Percentiles rank a stretch among this genome's conserved stretches.
Conservation (phyloP, 495 filamentous ascomycete genomes). For the Neurospora intermedia region DNA sequence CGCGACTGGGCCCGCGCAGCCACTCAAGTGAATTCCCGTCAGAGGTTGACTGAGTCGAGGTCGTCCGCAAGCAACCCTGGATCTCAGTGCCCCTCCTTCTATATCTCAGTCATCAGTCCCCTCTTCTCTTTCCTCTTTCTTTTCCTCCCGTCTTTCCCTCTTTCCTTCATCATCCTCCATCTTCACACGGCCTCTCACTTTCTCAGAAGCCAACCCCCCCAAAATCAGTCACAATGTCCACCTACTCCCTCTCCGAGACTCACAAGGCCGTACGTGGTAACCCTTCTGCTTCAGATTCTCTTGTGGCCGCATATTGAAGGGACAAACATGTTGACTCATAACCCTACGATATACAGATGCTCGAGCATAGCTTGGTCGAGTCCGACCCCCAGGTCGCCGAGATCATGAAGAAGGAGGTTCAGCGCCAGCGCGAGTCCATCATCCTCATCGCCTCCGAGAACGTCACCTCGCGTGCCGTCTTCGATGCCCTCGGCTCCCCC, state of each 20-base stretch:
- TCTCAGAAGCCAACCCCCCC: not conserved
- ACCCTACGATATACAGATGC: slow-evolving; percentile 48
- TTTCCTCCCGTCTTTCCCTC: not conserved
- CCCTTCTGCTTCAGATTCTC: not conserved
- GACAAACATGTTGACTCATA: slow-evolving; percentile 38
- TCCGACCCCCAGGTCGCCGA: slow-evolving; percentile 83
- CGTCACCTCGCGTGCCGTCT: slow-evolving; percentile 80
- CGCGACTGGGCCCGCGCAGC: not conserved
- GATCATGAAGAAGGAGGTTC: slow-evolving; percentile 93
- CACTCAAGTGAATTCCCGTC: not conserved
- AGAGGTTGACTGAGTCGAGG: not conserved
- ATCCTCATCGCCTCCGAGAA: slow-evolving; percentile 95
- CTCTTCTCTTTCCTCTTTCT: slow-evolving; percentile 7
- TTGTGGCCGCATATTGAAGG: not conserved
- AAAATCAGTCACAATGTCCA: slow-evolving; percentile 27
- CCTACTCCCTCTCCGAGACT: slow-evolving; percentile 79
- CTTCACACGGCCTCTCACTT: not conserved
- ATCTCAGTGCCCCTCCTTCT: not conserved
- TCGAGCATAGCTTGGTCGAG: slow-evolving; percentile 76
- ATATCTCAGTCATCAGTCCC: slow-evolving; percentile 1
- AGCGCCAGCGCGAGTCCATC: slow-evolving; percentile 96
- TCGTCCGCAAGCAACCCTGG: not conserved
- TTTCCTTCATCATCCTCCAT: not conserved
- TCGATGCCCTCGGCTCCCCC: slow-evolving; percentile 78
- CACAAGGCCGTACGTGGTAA: slow-evolving; percentile 66